Percentiles rank a stretch among this genome's conserved stretches.
Conservation (phyloP, 2,329 filamentous ascomycete species). For the Exutisphaerella laricina region DNA sequence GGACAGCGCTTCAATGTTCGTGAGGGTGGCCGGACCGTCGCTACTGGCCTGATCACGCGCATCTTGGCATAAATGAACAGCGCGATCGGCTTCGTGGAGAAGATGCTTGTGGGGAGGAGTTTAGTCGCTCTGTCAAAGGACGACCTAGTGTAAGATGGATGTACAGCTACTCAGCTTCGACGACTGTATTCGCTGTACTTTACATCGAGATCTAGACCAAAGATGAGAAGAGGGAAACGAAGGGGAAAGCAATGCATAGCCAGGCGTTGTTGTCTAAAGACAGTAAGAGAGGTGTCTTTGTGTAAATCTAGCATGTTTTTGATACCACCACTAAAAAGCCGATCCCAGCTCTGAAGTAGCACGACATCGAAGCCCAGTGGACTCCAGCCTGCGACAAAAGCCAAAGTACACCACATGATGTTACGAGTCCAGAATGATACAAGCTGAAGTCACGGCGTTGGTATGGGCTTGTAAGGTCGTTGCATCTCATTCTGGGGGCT, state of each 20-base stretch:
- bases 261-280: conserved; percentile 9
- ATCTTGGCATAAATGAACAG: conserved; percentile 31
- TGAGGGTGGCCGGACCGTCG: conserved; percentile 71
- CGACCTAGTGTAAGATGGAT: conserved; percentile 11
- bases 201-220: conserved; percentile 2
- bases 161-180: conserved; percentile 18
- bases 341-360: conserved; percentile 21
- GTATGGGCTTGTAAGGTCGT: no score
- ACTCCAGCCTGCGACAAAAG: no score
- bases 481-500: no score
- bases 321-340: conserved; percentile 21
- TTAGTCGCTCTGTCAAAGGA: no score
- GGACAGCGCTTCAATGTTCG: conserved; percentile 98
- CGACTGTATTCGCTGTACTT: conserved; percentile 20
- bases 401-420: no score
- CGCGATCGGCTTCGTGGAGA: not conserved
- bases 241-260: conserved; percentile 15
- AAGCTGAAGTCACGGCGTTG: no score
- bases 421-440: no score
- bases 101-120: conserved; percentile 1
- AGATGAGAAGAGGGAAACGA: not conserved
- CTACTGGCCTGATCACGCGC: conserved; percentile 37
- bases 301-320: conserved; percentile 15
- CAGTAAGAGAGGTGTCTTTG: conserved; percentile 1
- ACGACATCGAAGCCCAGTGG: no score